Conservation (phyloP, 352 stramenopile genomes). For the Globisporangium recalcitrans region DNA sequence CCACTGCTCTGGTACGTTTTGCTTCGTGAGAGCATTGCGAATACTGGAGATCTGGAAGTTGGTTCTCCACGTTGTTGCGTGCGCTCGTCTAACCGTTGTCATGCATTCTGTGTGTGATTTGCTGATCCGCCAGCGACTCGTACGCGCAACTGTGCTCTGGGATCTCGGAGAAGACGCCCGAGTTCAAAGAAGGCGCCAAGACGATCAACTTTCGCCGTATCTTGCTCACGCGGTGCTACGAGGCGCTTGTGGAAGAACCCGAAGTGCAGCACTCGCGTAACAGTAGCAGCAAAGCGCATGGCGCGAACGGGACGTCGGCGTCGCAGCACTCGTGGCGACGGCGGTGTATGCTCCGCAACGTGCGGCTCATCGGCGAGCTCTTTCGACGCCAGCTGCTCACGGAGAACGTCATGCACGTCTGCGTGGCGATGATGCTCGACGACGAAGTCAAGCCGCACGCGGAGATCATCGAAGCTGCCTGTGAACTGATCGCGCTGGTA, state of each 20-base stretch:
- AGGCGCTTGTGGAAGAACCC: constrained; percentile 71
- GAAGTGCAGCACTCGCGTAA: constrained; percentile 19
- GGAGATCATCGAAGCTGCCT: constrained; percentile 67
- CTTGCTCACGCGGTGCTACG: constrained; percentile 74
- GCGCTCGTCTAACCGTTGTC: neutral
- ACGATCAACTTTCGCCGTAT: constrained; percentile 81
- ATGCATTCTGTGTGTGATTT: neutral
- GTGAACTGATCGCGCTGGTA: constrained; percentile 54
- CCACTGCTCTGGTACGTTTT: constrained; percentile 43
- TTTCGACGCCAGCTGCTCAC: constrained; percentile 75
- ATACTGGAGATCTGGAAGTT: neutral
- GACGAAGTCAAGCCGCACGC: constrained; percentile 56
- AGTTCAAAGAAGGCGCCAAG: constrained; percentile 82
- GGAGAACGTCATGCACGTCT: constrained; percentile 84
- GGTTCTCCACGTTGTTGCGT: neutral
- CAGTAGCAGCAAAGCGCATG: constrained; percentile 15
- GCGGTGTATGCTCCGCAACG: constrained; percentile 74
- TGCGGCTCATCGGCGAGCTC: constrained; percentile 66
- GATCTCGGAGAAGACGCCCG: constrained; percentile 61
- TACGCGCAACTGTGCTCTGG: constrained; percentile 58
- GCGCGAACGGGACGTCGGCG: constrained; percentile 14
- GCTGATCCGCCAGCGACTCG: constrained; percentile 29
- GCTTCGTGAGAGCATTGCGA: neutral
- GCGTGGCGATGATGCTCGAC: constrained; percentile 81
- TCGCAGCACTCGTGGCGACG: constrained; percentile 62